phyloP scores from a whole-genome alignment of 306 rosid genomes.

The Prunus persica region Prunus_persica_NCBIv2 NC_034011.1:11905001-11905500 shows the following conservation, averaged over 20 bases:
- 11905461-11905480: neutral
- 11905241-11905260: neutral
- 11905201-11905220: slow-evolving; percentile 37
- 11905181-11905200: slow-evolving; percentile 64
- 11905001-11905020: neutral
- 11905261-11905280: neutral
- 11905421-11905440: too few species aligned
- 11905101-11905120: slow-evolving; percentile 87
- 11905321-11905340: too few species aligned
- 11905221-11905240: neutral
- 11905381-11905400: too few species aligned
- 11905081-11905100: slow-evolving; percentile 72
- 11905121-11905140: slow-evolving; percentile 75
- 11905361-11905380: too few species aligned
- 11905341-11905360: too few species aligned
- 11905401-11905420: too few species aligned
- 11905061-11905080: slow-evolving; percentile 60
- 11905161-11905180: slow-evolving; percentile 77
- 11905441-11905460: too few species aligned
- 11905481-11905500: too few species aligned
- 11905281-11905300: neutral
- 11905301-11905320: neutral
- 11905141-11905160: slow-evolving; percentile 54
- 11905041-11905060: neutral
- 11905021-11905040: neutral